Conservation (phyloP, 2,329 filamentous ascomycete genomes). For the Dactylellina parvicollis region DNA sequence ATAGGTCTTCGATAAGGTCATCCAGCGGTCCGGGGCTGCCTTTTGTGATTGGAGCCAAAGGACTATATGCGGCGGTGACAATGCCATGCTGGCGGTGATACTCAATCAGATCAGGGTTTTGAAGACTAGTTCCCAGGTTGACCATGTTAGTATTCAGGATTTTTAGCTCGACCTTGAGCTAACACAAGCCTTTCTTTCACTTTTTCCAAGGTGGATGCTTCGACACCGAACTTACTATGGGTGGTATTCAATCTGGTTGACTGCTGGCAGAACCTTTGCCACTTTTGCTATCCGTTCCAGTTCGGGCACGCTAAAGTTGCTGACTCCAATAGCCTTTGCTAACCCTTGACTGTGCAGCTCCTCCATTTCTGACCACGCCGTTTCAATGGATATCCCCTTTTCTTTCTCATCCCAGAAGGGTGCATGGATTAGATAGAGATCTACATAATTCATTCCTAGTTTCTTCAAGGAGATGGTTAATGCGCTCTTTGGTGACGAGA, state of each 20-base stretch:
- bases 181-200: no score
- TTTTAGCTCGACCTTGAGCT: no score
- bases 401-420: conserved; percentile 60
- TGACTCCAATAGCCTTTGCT: conserved; percentile 77
- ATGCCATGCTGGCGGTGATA: conserved; percentile 55
- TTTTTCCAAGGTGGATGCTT: neutral
- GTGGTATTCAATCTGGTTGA: conserved; percentile 85
- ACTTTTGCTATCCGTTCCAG: conserved; percentile 69
- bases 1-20: conserved; percentile 65
- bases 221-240: conserved; percentile 66
- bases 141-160: no score
- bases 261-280: conserved; percentile 71
- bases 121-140: conserved; percentile 34
- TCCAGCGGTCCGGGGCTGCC: conserved; percentile 68
- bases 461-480: conserved; percentile 71
- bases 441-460: conserved; percentile 75
- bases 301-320: conserved; percentile 72
- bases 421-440: conserved; percentile 72
- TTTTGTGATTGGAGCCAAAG: conserved; percentile 60
- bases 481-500: conserved; percentile 62
- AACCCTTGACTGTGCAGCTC: conserved; percentile 70
- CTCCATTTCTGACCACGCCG: conserved; percentile 76
- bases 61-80: conserved; percentile 54
- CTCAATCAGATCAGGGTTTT: conserved; percentile 32
- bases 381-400: conserved; percentile 58